Conservation (phyloP, 129 eudicot species). For the Saposhnikovia divaricata region DNA sequence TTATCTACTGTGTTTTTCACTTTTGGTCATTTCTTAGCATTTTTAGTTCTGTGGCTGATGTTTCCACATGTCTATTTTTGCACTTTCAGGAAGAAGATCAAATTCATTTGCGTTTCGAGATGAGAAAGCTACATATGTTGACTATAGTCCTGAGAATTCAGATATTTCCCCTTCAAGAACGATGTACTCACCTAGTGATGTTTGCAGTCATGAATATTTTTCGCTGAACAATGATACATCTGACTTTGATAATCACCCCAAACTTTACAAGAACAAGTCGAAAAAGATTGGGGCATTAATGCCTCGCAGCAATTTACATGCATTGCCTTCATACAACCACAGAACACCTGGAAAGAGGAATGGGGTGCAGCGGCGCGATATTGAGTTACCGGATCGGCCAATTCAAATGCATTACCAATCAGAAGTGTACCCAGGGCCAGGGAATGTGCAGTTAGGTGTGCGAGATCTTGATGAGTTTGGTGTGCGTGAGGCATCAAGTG, state of each 20-base stretch:
- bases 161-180: constrained; percentile 53
- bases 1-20: neutral
- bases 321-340: constrained; percentile 23
- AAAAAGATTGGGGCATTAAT: constrained; percentile 35
- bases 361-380: constrained; percentile 35
- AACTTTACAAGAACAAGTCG: constrained; percentile 39
- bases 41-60: neutral
- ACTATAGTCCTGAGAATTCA: constrained; percentile 34
- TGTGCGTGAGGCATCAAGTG: constrained; percentile 77
- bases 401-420: constrained; percentile 28
- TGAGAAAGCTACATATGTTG: constrained; percentile 33
- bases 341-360: constrained; percentile 38
- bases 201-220: constrained; percentile 30
- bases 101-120: constrained; percentile 45
- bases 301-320: constrained; percentile 23
- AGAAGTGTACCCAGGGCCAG: constrained; percentile 26
- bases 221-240: constrained; percentile 38
- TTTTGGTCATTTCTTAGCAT: neutral
- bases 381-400: constrained; percentile 31
- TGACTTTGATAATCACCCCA: constrained; percentile 55
- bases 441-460: constrained; percentile 43
- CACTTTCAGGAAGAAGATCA: constrained; percentile 50
- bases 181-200: constrained; percentile 49
- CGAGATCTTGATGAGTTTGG: constrained; percentile 72
- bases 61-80: neutral